Evolutionary conservation across 768 basidiomycete genomes (phyloP), one percentile per base, ranked within the genome.

Genomic region (Tricholoma terreum): DNA sequence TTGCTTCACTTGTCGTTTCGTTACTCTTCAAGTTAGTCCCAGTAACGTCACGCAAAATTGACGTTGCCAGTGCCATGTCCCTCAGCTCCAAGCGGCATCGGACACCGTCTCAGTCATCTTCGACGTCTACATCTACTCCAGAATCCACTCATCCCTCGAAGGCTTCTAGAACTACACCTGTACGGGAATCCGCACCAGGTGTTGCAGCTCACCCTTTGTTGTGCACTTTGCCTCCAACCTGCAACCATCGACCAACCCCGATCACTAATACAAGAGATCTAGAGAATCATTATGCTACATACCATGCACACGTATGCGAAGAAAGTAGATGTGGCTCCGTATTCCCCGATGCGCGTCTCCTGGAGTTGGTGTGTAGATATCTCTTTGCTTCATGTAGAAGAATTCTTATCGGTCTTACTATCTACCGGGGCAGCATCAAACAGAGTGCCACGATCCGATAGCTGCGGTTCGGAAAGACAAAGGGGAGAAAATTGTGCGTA

Each of bases 401-500:
- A 15, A 43, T 53, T 33, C 42, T 27, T 17, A 19, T 42, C 33
- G 31, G 50, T 58, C 19, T 55, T 14, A 11, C 7, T 49, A 21
- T 45, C 33, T 55, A 17, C 48, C 40, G 53, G 56, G 61, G 33
- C 63, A 89, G 88, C 89, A 92, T 71, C 85, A 88, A 67, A 89
- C 87, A 21, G 94, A 96, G 73, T 89, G 87, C 61, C 94, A 96
- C 61, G 92, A 96, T 71, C 88, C 92, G 4, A 73, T 95, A 27
- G 85, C 90, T n/a, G 84, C 81, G 11, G 74, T 92, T 36, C 78
- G 84, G 31, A 87, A 84, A 66, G 88, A 91, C 43, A 80, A 86
- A 42, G 92, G 93, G 21, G 89, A 93, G 65, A 93, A 90, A 72
- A 94, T 91, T 46, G 94, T 92, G 63, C 51, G 87, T 76, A 22